Conservation (phyloP, 148 eudicot genomes). For the Arbutus unedo region DNA sequence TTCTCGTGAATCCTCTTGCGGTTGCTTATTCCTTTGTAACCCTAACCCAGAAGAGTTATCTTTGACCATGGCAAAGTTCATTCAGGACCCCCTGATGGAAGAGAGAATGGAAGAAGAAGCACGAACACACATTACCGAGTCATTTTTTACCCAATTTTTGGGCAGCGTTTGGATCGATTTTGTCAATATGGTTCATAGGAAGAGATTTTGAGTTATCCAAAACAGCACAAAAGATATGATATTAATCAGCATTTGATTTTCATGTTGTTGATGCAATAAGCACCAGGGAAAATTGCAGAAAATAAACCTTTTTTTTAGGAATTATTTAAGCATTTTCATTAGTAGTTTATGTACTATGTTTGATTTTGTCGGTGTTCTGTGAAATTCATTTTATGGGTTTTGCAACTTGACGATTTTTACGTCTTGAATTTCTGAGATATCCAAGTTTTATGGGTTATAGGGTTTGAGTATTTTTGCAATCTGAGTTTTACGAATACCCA, state of each 20-base stretch:
- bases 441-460: too few relatives aligned
- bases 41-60: conserved; percentile 69
- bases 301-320: not conserved
- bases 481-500: too few relatives aligned
- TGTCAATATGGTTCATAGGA: conserved; percentile 43
- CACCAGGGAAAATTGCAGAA: not conserved
- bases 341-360: too few relatives aligned
- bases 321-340: too few relatives aligned
- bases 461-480: too few relatives aligned
- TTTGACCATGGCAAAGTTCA: conserved; percentile 57
- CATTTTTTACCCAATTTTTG: conserved; percentile 74
- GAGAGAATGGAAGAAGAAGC: conserved; percentile 68
- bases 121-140: conserved; percentile 59
- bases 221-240: not conserved
- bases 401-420: too few relatives aligned
- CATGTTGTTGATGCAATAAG: not conserved
- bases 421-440: too few relatives aligned
- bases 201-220: conserved; percentile 42
- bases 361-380: too few relatives aligned
- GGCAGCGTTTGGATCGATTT: conserved; percentile 62
- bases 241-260: not conserved
- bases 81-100: conserved; percentile 54
- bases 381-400: too few relatives aligned
- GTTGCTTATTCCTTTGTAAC: conserved; percentile 48
- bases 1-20: too few relatives aligned